Evolutionary conservation across 176 grass and related monocot genomes (phyloP).

Genomic region (Triticum dicoccoides): DNA sequence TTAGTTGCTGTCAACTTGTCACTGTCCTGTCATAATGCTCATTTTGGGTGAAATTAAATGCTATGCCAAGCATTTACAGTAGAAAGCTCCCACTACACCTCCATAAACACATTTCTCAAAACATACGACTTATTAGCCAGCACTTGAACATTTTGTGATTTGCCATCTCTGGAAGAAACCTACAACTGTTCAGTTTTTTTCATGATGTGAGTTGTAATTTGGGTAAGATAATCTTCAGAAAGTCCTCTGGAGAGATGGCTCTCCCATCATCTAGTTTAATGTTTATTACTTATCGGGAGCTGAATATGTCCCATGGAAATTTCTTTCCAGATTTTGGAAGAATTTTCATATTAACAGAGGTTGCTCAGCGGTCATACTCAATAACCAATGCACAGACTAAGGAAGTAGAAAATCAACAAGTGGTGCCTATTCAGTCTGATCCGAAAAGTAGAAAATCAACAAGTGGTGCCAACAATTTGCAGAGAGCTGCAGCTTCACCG

Average conservation of each 20-base stretch:
- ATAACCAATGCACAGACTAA: background rate
- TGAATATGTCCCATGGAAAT: background rate
- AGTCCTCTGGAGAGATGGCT: background rate
- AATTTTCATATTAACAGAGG: background rate
- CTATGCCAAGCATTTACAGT: background rate
- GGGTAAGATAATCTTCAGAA: background rate
- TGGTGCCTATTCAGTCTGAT: background rate
- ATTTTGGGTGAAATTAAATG: background rate
- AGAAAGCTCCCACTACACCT: background rate
- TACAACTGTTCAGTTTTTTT: background rate
- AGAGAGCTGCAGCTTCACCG: background rate
- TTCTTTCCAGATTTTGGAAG: background rate
- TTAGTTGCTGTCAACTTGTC: constrained; percentile 4
- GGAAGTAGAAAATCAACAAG: background rate
- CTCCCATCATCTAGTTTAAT: background rate
- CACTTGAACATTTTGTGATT: background rate
- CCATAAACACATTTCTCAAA: background rate
- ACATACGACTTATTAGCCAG: background rate
- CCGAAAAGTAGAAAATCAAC: background rate
- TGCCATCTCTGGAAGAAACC: constrained; percentile 7
- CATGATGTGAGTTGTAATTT: background rate
- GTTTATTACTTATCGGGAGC: background rate
- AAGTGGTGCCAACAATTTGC: background rate
- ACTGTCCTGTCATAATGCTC: background rate
- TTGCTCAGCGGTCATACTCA: background rate